phyloP scores from a whole-genome alignment of 352 stramenopile species.

The Detonula confervacea region DNA sequence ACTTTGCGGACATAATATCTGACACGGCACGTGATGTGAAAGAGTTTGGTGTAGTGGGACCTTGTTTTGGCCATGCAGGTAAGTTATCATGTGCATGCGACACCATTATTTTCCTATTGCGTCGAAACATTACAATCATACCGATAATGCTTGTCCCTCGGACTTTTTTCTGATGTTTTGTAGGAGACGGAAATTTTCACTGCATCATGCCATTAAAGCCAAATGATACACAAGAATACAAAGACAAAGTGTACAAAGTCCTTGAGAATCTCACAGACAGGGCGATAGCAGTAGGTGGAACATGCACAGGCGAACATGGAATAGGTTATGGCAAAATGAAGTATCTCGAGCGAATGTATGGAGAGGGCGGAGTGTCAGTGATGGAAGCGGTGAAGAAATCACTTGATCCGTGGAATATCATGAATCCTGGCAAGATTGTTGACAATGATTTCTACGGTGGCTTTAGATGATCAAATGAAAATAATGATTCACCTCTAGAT shows the following conservation, averaged over 20 bases:
- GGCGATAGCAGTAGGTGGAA: slow-evolving; percentile 87
- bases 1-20: slow-evolving; percentile 92
- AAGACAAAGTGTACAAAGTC: slow-evolving; percentile 89
- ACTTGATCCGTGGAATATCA: slow-evolving; percentile 94
- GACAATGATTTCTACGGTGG: slow-evolving; percentile 26
- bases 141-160: too few species aligned
- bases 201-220: slow-evolving; percentile 93
- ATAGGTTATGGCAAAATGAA: slow-evolving; percentile 94
- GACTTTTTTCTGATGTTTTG: slow-evolving; percentile 73
- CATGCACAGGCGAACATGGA: slow-evolving; percentile 98
- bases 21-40: slow-evolving; percentile 92
- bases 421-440: slow-evolving; percentile 98
- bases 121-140: too few species aligned
- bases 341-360: slow-evolving; percentile 91
- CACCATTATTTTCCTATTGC: too few species aligned
- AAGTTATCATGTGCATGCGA: neutral
- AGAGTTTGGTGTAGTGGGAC: slow-evolving; percentile 89
- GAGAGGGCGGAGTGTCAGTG: slow-evolving; percentile 88
- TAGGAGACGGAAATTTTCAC: slow-evolving; percentile 98
- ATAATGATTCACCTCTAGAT: too few species aligned
- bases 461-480: too few species aligned
- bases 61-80: slow-evolving; percentile 89
- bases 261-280: slow-evolving; percentile 85
- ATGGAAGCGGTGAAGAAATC: slow-evolving; percentile 94
- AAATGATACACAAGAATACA: slow-evolving; percentile 88